A percentile compares a stretch with the other conserved stretches of the same genome.
Evolutionary conservation across 1,284 basidiomycete species (phyloP).

Genomic region (Wolfiporia cocos): DNA sequence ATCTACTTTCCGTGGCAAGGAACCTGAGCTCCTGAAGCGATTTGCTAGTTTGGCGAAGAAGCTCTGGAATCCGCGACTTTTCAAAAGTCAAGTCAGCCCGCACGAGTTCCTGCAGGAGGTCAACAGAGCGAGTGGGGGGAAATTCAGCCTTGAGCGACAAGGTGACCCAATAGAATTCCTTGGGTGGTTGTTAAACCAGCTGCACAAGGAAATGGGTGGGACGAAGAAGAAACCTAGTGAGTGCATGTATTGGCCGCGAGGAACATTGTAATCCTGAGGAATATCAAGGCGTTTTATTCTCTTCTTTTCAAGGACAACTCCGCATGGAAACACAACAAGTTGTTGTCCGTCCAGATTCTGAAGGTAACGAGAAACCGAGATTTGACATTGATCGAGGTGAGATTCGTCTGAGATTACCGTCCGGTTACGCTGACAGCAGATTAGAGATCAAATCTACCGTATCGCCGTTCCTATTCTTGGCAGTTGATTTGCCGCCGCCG

Average conservation of each 20-base stretch:
- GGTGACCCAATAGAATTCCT: slow-evolving; percentile 97
- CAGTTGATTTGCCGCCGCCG: slow-evolving; percentile 92
- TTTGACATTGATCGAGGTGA: slow-evolving; percentile 91
- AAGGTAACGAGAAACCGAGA: slow-evolving; percentile 68
- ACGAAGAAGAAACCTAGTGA: slow-evolving; percentile 84
- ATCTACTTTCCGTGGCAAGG: slow-evolving; percentile 64
- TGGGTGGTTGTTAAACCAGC: slow-evolving; percentile 90
- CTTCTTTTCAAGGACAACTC: slow-evolving; percentile 91
- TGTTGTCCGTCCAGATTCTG: slow-evolving; percentile 73
- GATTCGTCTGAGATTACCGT: neutral
- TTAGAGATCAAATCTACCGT: slow-evolving; percentile 81
- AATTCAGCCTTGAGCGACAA: slow-evolving; percentile 89
- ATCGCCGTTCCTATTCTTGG: slow-evolving; percentile 93
- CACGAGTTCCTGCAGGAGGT: slow-evolving; percentile 99
- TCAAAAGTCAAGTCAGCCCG: slow-evolving; percentile 97
- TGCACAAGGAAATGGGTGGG: slow-evolving; percentile 91
- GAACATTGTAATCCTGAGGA: slow-evolving; percentile 11
- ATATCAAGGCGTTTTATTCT: slow-evolving; percentile 77
- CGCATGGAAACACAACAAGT: slow-evolving; percentile 93
- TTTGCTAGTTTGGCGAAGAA: slow-evolving; percentile 86
- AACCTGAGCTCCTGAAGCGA: slow-evolving; percentile 83
- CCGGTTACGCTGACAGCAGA: neutral
- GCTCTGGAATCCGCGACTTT: slow-evolving; percentile 91
- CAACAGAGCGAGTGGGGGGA: slow-evolving; percentile 78
- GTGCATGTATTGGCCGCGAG: slow-evolving; percentile 20